These are phyloP conservation scores for Exophiala xenobiotica DNA, from an alignment of 2,329 filamentous ascomycete species.

Conservation along the genomic window DNA sequence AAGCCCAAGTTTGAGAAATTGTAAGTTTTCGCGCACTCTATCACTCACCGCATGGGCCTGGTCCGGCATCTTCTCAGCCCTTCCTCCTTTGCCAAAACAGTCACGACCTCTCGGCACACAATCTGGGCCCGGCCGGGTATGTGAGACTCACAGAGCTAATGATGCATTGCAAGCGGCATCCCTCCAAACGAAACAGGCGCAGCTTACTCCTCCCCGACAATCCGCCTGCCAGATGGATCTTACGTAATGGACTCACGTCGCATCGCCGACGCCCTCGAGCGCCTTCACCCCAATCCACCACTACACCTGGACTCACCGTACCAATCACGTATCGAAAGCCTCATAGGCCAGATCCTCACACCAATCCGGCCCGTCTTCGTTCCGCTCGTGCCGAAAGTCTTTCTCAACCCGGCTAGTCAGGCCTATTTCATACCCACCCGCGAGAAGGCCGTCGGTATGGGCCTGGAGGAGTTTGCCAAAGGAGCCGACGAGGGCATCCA, in stretches of 20 bases:
- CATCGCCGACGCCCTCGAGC: slow-evolving; percentile 62
- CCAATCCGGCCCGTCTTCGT: slow-evolving; percentile 47
- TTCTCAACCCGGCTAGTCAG: slow-evolving; percentile 54
- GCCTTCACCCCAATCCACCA: slow-evolving; percentile 57
- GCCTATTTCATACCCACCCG: slow-evolving; percentile 60
- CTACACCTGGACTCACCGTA: slow-evolving; percentile 58
- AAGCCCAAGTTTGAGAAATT: slow-evolving; percentile 55
- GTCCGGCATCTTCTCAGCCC: too few relatives aligned
- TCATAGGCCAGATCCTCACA: slow-evolving; percentile 37
- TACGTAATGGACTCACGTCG: slow-evolving; percentile 64
- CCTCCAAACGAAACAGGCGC: slow-evolving; percentile 46
- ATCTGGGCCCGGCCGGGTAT: too few relatives aligned
- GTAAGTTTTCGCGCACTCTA: slow-evolving; percentile 17
- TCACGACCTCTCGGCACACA: neutral
- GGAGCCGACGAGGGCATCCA: slow-evolving; percentile 50
- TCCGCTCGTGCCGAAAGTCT: slow-evolving; percentile 47
- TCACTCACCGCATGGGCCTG: too few relatives aligned
- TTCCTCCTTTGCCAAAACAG: neutral
- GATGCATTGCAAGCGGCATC: slow-evolving; percentile 41
- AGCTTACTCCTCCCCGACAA: slow-evolving; percentile 57
- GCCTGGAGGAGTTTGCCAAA: slow-evolving; percentile 50
- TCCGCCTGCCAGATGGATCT: slow-evolving; percentile 56
- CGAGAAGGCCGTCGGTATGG: slow-evolving; percentile 50
- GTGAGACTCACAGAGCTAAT: too few relatives aligned
- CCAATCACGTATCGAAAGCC: slow-evolving; percentile 45